Evolutionary conservation across 2,329 filamentous ascomycete genomes (phyloP).

Genomic region (Apiospora aurea): DNA sequence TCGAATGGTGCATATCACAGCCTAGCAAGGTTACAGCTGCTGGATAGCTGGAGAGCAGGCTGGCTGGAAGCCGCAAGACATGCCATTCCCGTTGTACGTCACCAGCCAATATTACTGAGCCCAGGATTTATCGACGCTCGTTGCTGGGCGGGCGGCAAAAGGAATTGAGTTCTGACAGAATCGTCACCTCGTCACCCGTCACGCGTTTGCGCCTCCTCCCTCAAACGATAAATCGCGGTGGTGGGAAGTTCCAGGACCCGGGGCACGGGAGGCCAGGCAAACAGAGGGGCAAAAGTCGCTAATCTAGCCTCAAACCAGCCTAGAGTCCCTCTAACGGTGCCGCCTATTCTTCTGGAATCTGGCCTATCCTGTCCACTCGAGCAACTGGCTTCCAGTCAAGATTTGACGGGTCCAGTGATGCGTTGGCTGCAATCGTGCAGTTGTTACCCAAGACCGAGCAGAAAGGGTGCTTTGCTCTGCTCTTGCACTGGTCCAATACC

Average conservation of each 20-base stretch:
- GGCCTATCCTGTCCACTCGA: background rate
- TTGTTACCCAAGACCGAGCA: background rate
- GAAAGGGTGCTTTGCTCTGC: background rate
- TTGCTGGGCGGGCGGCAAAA: background rate
- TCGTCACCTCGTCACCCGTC: background rate
- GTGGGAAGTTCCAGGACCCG: slow-evolving; percentile 17
- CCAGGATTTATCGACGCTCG: background rate
- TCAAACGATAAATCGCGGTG: background rate
- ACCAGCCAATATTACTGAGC: background rate
- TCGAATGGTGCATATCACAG: slow-evolving; percentile 7
- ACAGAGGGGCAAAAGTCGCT: slow-evolving; percentile 7
- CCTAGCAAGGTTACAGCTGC: background rate
- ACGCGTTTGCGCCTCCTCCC: background rate
- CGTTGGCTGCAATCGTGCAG: background rate
- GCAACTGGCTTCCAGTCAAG: background rate
- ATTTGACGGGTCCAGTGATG: background rate
- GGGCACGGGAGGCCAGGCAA: background rate
- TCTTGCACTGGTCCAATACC: background rate
- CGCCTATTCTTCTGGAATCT: background rate
- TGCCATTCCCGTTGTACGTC: background rate
- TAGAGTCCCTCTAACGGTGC: background rate
- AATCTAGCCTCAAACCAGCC: background rate
- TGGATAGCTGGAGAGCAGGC: background rate
- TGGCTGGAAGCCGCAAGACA: slow-evolving; percentile 1
- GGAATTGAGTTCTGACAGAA: background rate